These are phyloP conservation scores for Trichoderma asperellum DNA, from an alignment of 2,329 filamentous ascomycete genomes.

Conservation along the genomic window DNA sequence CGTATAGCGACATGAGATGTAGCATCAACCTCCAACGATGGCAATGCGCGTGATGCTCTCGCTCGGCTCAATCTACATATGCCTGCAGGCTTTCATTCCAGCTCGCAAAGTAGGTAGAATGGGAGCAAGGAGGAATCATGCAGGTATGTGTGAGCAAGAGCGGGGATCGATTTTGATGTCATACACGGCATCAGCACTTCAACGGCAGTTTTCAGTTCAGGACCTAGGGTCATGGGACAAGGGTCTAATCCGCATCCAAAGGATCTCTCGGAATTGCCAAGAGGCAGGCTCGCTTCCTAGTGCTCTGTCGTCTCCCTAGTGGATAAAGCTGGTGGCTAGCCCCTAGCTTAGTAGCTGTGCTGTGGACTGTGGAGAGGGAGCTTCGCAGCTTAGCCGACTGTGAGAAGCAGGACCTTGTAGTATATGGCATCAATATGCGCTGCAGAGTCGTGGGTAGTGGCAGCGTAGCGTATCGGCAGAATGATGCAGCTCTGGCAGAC, in stretches of 20 bases:
- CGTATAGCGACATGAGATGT: conserved; percentile 9
- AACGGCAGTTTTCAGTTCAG: conserved; percentile 17
- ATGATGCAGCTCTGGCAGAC: not conserved
- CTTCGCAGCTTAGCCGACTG: not conserved
- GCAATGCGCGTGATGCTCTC: conserved; percentile 23
- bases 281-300: not conserved
- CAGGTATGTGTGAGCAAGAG: not conserved
- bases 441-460: too few species aligned
- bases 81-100: not conserved
- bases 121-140: not conserved
- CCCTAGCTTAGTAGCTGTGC: not conserved
- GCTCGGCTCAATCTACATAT: conserved; percentile 15
- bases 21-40: conserved; percentile 15
- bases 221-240: conserved; percentile 21
- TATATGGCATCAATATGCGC: not conserved
- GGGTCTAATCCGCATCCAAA: conserved; percentile 17
- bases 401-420: not conserved
- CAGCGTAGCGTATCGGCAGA: not conserved
- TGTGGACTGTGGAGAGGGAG: not conserved
- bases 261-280: conserved; percentile 12
- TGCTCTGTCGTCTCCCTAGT: not conserved
- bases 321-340: conserved; percentile 16
- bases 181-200: conserved; percentile 17
- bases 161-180: conserved; percentile 20
- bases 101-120: not conserved